Percentiles rank a stretch among this genome's conserved stretches.
phyloP scores from a whole-genome alignment of 225 moss, liverwort and hornwort species.

The Antitrichia curtipendula region DNA sequence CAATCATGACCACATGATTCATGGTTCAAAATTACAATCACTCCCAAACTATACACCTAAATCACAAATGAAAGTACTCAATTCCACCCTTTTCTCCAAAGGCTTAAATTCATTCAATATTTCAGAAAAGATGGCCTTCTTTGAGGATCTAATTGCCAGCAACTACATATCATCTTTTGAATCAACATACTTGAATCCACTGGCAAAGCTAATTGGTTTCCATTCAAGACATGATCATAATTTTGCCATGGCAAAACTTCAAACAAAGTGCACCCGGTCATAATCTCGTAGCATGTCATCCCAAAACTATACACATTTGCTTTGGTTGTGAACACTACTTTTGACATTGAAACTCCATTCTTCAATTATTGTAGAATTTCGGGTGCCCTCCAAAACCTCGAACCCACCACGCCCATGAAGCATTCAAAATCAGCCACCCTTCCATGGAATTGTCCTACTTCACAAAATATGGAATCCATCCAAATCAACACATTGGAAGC shows the following conservation, averaged over 20 bases:
- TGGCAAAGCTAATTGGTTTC: not conserved
- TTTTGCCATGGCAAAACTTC: not conserved
- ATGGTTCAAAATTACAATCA: not conserved
- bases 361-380: not conserved
- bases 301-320: not conserved
- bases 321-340: not conserved
- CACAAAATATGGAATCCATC: not conserved
- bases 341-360: not conserved
- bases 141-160: not conserved
- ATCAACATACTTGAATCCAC: not conserved
- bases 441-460: not conserved
- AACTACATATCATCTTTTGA: not conserved
- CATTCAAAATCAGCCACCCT: not conserved
- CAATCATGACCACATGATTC: not conserved
- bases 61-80: not conserved
- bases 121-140: not conserved
- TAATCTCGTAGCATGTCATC: not conserved
- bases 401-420: not conserved
- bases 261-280: not conserved
- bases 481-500: not conserved
- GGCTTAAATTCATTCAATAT: not conserved
- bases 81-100: not conserved
- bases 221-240: not conserved
- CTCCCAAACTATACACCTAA: not conserved
- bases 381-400: not conserved